These are phyloP conservation scores for Penicillium verrucosum DNA, from an alignment of 2,329 filamentous ascomycete species.

Conservation along the genomic window DNA sequence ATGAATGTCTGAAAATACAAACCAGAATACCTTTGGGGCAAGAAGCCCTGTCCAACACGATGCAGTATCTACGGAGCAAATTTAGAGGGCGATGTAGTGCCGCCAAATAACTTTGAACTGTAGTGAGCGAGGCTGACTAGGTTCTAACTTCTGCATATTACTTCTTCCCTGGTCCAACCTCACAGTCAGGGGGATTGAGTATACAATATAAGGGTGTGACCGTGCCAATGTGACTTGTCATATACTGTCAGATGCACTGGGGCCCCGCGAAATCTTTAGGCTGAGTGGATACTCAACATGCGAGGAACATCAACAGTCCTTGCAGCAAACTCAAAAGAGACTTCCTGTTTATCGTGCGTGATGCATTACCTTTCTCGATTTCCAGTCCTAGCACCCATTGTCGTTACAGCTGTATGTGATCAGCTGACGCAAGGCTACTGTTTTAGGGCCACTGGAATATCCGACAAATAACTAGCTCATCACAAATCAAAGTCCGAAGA, in stretches of 20 bases:
- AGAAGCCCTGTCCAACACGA: neutral
- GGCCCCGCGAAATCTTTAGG: neutral
- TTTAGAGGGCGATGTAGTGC: neutral
- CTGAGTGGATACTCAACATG: conserved; percentile 28
- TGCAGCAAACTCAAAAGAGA: conserved; percentile 42
- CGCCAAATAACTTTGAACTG: neutral
- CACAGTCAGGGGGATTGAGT: conserved; percentile 34
- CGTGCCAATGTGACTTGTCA: conserved; percentile 34
- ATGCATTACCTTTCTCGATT: conserved; percentile 31
- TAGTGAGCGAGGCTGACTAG: neutral
- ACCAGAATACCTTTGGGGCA: neutral
- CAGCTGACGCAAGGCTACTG: conserved; percentile 24
- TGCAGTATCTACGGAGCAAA: neutral
- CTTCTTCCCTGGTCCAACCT: neutral
- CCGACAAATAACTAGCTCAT: neutral
- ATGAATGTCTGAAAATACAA: neutral
- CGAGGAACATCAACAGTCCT: conserved; percentile 37
- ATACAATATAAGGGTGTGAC: conserved; percentile 23
- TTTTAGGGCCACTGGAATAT: neutral
- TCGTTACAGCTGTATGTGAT: conserved; percentile 36
- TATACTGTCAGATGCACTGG: conserved; percentile 1
- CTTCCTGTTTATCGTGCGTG: conserved; percentile 32
- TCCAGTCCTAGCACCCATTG: conserved; percentile 34
- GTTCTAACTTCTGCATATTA: neutral
- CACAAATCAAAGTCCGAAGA: no score